Evolutionary conservation across 352 stramenopile genomes (phyloP).

Genomic region (Phytophthora vignae): DNA sequence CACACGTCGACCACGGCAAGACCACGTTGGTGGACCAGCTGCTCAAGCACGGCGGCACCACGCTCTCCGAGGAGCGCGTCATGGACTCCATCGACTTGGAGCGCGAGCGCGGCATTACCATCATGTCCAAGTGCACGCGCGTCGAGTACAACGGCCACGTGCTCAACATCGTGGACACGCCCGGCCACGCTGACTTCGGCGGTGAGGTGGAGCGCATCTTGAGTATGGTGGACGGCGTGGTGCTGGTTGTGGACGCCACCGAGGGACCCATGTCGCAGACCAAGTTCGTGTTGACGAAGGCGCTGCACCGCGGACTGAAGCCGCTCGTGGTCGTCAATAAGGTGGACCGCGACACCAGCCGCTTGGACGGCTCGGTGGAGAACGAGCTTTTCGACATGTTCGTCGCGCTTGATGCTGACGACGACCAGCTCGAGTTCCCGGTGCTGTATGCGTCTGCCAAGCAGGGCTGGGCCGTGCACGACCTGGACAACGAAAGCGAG

Average conservation of each 20-base stretch:
- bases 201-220: constrained; percentile 98
- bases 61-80: constrained; percentile 87
- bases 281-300: constrained; percentile 99
- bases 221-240: constrained; percentile 97
- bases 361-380: constrained; percentile 95
- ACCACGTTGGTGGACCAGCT: constrained; percentile 98
- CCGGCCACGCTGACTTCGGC: constrained; percentile 98
- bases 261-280: constrained; percentile 98
- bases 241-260: constrained; percentile 97
- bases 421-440: constrained; percentile 97
- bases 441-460: constrained; percentile 97
- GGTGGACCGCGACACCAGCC: constrained; percentile 94
- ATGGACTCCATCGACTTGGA: constrained; percentile 99
- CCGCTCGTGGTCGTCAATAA: constrained; percentile 99
- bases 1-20: constrained; percentile 99
- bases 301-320: constrained; percentile 92
- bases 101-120: constrained; percentile 99
- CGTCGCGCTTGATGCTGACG: constrained; percentile 92
- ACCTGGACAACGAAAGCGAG: constrained; percentile 81
- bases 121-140: constrained; percentile 98
- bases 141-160: constrained; percentile 95
- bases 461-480: constrained; percentile 95
- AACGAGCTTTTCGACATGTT: constrained; percentile 98
- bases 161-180: constrained; percentile 98
- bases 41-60: constrained; percentile 96